Percentiles rank a stretch among this genome's conserved stretches.
These are phyloP conservation scores for Prototheca wickerhamii DNA, from an alignment of 163 green algal genomes.

Conservation along the genomic window DNA sequence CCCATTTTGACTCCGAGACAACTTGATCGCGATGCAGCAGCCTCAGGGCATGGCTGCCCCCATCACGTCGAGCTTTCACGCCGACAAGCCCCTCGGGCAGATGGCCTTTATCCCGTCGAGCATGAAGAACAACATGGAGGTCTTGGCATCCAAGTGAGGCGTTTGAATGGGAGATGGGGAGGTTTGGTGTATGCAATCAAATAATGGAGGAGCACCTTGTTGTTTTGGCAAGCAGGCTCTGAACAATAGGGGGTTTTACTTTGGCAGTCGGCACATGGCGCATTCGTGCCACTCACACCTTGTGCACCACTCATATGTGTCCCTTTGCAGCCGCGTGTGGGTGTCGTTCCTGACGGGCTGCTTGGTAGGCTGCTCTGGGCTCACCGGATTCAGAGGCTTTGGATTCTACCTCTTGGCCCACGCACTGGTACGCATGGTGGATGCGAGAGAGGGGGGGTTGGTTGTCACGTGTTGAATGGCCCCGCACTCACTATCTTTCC, in stretches of 20 bases:
- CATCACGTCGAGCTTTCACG: too few relatives aligned
- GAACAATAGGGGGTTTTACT: too few relatives aligned
- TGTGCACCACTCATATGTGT: not conserved
- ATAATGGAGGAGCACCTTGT: too few relatives aligned
- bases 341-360: constrained; percentile 35
- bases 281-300: too few relatives aligned
- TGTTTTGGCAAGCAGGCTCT: too few relatives aligned
- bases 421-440: constrained; percentile 10
- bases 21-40: too few relatives aligned
- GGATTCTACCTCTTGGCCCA: constrained; percentile 31
- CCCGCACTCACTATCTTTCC: not conserved
- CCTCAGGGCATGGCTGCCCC: too few relatives aligned
- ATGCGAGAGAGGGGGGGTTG: not conserved
- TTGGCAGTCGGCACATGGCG: too few relatives aligned
- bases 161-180: too few relatives aligned
- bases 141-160: constrained; percentile 23
- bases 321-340: constrained; percentile 39
- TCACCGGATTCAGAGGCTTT: constrained; percentile 47
- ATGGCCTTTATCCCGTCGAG: constrained; percentile 3
- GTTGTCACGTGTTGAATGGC: not conserved
- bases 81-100: constrained; percentile 12
- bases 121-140: constrained; percentile 26
- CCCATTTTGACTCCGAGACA: too few relatives aligned
- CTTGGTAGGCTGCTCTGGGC: constrained; percentile 31
- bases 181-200: too few relatives aligned